Percentiles rank a stretch among this genome's conserved stretches.
Evolutionary conservation across 768 basidiomycete genomes (phyloP).

Genomic region (Leucocoprinus birnbaumii): DNA sequence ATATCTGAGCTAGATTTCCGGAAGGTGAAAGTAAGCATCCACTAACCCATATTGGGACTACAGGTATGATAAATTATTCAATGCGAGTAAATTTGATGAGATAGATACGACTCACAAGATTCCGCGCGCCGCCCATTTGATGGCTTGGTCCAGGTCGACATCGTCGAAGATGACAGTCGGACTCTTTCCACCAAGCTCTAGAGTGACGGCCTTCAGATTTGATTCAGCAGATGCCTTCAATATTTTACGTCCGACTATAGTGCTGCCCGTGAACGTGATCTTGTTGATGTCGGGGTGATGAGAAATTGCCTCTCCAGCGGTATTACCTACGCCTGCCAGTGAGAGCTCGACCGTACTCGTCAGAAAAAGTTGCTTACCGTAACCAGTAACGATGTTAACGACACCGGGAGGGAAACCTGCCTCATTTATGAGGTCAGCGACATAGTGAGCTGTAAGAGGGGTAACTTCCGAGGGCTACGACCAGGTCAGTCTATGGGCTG

Average conservation of each 20-base stretch:
- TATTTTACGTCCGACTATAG: slow-evolving; percentile 66
- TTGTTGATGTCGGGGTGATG: slow-evolving; percentile 66
- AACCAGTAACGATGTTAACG: slow-evolving; percentile 68
- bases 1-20: not conserved
- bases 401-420: slow-evolving; percentile 79
- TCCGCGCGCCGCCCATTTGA: slow-evolving; percentile 63
- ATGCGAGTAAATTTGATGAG: not conserved
- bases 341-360: not conserved
- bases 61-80: not conserved
- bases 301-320: slow-evolving; percentile 67
- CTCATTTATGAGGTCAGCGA: slow-evolving; percentile 54
- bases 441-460: slow-evolving; percentile 58
- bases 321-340: slow-evolving; percentile 36
- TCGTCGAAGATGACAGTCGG: slow-evolving; percentile 65
- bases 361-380: slow-evolving; percentile 33
- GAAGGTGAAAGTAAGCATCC: not conserved
- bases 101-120: slow-evolving; percentile 50
- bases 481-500: too few species aligned
- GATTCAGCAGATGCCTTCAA: slow-evolving; percentile 68
- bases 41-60: slow-evolving; percentile 27
- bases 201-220: slow-evolving; percentile 74
- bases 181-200: slow-evolving; percentile 72
- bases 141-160: slow-evolving; percentile 59
- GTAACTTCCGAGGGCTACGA: slow-evolving; percentile 71
- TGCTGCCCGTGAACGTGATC: slow-evolving; percentile 78